Evolutionary conservation across 306 rosid species (phyloP).

Genomic region (Gleditsia sinensis): DNA sequence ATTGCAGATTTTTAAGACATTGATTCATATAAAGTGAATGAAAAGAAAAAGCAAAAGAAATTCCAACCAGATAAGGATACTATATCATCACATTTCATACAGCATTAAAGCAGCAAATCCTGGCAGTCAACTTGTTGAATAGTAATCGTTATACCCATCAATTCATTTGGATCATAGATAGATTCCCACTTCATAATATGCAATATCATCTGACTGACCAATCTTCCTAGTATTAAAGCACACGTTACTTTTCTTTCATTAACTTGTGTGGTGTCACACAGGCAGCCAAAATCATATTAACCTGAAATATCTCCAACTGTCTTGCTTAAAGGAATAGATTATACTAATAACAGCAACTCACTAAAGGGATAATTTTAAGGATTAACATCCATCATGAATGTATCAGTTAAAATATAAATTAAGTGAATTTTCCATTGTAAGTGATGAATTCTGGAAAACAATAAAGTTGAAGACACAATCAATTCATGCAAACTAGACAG

Average conservation of each 20-base stretch:
- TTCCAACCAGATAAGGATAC: background rate
- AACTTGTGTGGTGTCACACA: background rate
- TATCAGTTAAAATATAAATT: background rate
- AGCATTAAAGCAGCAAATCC: slow-evolving; percentile 10
- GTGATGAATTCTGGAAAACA: background rate
- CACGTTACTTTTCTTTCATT: slow-evolving; percentile 11
- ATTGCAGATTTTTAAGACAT: background rate
- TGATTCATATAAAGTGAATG: too few species aligned
- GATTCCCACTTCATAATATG: too few species aligned
- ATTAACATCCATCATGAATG: background rate
- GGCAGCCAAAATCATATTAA: slow-evolving; percentile 3
- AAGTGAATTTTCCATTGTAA: background rate
- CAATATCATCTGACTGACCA: background rate
- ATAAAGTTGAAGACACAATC: background rate
- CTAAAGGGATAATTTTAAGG: background rate
- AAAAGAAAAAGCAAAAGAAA: background rate
- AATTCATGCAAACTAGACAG: slow-evolving; percentile 5
- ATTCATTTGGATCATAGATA: background rate
- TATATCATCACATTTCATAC: slow-evolving; percentile 23
- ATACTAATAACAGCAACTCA: background rate
- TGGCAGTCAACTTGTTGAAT: background rate
- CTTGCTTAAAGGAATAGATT: background rate
- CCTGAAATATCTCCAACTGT: slow-evolving; percentile 1
- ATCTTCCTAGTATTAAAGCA: background rate
- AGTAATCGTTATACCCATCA: slow-evolving; percentile 10